A percentile compares a stretch with the other conserved stretches of the same genome.
Evolutionary conservation across 2,329 filamentous ascomycete genomes (phyloP).

Genomic region (Reticulascus tulasneorum): DNA sequence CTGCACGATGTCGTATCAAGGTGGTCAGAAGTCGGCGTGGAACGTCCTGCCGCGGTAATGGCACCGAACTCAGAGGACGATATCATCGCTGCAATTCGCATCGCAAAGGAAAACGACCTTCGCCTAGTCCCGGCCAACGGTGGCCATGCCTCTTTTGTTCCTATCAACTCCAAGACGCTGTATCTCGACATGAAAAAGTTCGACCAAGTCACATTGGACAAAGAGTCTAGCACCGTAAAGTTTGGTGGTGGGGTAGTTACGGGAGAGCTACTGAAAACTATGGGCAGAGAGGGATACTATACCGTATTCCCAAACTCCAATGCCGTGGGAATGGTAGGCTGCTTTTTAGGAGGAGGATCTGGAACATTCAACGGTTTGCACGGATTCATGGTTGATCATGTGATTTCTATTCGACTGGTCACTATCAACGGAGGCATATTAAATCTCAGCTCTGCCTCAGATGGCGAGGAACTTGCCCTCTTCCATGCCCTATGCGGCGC

Average conservation of each 20-base stretch:
- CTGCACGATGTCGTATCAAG: constrained; percentile 15
- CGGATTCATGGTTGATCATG: constrained; percentile 28
- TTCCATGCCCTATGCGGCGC: constrained; percentile 28
- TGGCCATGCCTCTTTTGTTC: constrained; percentile 26
- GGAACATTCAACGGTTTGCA: constrained; percentile 22
- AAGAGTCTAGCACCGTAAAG: constrained; percentile 17
- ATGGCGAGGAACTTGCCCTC: constrained; percentile 19
- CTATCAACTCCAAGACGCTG: constrained; percentile 20
- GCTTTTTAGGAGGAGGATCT: constrained; percentile 22
- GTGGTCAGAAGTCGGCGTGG: constrained; percentile 26
- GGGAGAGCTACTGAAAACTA: constrained; percentile 20
- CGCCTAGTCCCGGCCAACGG: constrained; percentile 24
- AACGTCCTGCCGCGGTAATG: constrained; percentile 21
- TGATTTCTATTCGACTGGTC: constrained; percentile 23
- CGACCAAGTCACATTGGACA: constrained; percentile 22
- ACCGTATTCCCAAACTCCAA: constrained; percentile 21
- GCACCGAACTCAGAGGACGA: constrained; percentile 23
- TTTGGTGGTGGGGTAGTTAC: constrained; percentile 25
- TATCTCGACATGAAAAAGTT: constrained; percentile 30
- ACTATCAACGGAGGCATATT: constrained; percentile 15
- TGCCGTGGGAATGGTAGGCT: constrained; percentile 22
- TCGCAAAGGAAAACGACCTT: constrained; percentile 23
- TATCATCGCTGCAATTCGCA: constrained; percentile 19
- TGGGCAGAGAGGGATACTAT: constrained; percentile 24
- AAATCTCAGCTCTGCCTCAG: constrained; percentile 15